These are phyloP conservation scores for Rutidosis leptorrhynchoides DNA, from an alignment of 129 eudicot species.

Conservation along the genomic window DNA sequence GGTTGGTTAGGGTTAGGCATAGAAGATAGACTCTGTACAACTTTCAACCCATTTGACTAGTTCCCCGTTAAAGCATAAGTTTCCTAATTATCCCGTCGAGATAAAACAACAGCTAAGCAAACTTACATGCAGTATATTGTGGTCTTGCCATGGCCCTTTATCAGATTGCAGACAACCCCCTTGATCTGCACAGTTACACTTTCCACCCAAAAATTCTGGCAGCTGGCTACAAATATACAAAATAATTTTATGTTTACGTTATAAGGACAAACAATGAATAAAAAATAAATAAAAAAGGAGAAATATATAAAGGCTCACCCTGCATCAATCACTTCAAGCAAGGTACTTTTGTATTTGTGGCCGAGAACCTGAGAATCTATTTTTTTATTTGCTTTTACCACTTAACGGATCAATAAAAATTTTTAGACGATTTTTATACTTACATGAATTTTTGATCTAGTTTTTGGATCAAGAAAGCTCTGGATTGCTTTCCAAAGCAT, in stretches of 20 bases:
- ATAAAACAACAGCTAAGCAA: not conserved
- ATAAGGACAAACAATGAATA: too few species aligned
- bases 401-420: not conserved
- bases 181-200: conserved; percentile 51
- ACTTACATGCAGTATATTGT: conserved; percentile 42
- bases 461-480: conserved; percentile 60
- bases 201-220: conserved; percentile 73
- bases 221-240: conserved; percentile 43
- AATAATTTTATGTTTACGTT: not conserved
- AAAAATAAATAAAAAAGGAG: too few species aligned
- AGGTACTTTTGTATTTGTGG: conserved; percentile 48
- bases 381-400: not conserved
- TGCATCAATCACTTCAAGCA: conserved; percentile 71
- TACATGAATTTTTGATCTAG: conserved; percentile 73
- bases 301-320: conserved; percentile 42
- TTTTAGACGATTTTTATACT: conserved; percentile 1
- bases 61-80: not conserved
- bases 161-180: conserved; percentile 71
- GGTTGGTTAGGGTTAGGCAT: not conserved
- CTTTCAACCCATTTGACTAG: not conserved
- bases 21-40: not conserved
- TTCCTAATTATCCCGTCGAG: not conserved
- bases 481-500: conserved; percentile 63
- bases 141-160: conserved; percentile 80
- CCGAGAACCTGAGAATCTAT: conserved; percentile 68